Base-by-base conservation (phyloP, 2,329 filamentous ascomycete species). In the Xylaria sp. region DNA sequence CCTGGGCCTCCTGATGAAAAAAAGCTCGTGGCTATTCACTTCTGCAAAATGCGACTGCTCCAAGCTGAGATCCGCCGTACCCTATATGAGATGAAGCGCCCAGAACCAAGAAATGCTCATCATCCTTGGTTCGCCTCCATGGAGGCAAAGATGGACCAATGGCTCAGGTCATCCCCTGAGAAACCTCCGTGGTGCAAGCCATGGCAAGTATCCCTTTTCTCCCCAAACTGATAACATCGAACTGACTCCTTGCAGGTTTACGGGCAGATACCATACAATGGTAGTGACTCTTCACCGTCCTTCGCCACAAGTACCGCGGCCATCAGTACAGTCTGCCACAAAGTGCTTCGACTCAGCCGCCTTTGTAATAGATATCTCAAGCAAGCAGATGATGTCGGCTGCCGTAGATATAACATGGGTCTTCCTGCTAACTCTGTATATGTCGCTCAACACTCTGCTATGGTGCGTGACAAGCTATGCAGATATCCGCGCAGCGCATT, bases 371-470 rank as follows among this genome's bases (percentile, higher is more conserved):
- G 87, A 91, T 73, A 89, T 95, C 78, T 91, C 94, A 54, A 89
- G 89, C 77, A 90, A 92, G 75, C 94, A 97, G 79, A 91, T 97
- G 77, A 88, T 91, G 73, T 90, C 87, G 18, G 87, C 88, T 15
- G 90, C 90, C 25, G 89, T 96, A 12, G 95, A 98, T 77, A 86
- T 98, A 69, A 98, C 94, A 0, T 98, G 95, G 95, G 91, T 97
- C 52, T 97, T 97, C 77, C 89, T 97, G 0, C 87, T 97, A 68
- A 90, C 92, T 23, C 87, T 98, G 50, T 98, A 97, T 82, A 96
- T 97, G 89, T 90, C 93, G 4, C 87, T 98, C 66, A 98, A 97
- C 78, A 94, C 93, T 5, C 88, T 98, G 59, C 86, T 99, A 0
- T 99, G 96, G 96, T 90, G 92, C 1, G 87, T 97, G 8, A 97